phyloP scores from a whole-genome alignment of 2,329 filamentous ascomycete genomes.

The Grosmannia serpens region DNA sequence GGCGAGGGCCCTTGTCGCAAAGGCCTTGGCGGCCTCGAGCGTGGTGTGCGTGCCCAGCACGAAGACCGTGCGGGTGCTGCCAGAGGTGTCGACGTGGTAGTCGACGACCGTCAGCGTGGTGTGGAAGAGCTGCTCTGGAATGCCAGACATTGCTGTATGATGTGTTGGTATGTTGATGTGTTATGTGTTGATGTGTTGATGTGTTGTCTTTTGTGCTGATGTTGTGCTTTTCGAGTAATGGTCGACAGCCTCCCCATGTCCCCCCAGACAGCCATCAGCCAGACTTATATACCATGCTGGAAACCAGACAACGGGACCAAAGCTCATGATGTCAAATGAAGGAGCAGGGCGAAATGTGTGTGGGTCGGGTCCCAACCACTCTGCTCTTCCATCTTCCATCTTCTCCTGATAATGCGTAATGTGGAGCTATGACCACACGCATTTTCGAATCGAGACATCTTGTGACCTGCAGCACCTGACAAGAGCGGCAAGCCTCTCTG shows the following conservation, averaged over 20 bases:
- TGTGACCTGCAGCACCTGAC: not conserved
- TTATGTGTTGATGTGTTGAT: not conserved
- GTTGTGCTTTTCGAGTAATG: not conserved
- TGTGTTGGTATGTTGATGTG: not conserved
- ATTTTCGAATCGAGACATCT: too few species aligned
- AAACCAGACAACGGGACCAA: not conserved
- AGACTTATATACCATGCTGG: not conserved
- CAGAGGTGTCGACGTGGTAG: conserved; percentile 20
- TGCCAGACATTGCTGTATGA: not conserved
- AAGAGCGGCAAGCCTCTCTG: not conserved
- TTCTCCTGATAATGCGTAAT: not conserved
- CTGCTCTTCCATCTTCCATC: not conserved
- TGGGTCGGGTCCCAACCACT: not conserved
- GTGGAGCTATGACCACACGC: not conserved
- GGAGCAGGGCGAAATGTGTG: not conserved
- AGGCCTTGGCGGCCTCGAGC: conserved; percentile 24
- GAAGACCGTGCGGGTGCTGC: conserved; percentile 19
- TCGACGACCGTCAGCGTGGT: conserved; percentile 23
- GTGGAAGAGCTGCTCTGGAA: conserved; percentile 24
- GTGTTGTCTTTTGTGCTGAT: not conserved
- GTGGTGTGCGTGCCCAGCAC: conserved; percentile 27
- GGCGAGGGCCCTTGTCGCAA: conserved; percentile 20
- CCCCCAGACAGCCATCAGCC: not conserved
- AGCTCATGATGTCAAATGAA: not conserved
- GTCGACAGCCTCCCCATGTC: not conserved